Evolutionary conservation across 371 early-diverging fungal genomes (phyloP).

Genomic region (Apophysomyces sp.): DNA sequence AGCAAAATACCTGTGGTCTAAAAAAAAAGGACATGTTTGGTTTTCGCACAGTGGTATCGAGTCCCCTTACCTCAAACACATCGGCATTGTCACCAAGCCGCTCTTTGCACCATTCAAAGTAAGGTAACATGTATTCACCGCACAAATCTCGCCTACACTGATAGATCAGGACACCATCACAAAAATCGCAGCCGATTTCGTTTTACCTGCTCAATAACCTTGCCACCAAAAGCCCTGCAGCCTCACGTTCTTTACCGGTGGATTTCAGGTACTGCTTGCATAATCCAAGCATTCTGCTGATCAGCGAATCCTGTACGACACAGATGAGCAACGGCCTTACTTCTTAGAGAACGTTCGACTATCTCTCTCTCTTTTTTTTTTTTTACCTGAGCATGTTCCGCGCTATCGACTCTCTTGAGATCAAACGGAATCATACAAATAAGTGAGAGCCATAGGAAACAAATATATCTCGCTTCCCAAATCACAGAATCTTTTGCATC

Average conservation of each 20-base stretch:
- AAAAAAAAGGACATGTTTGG: background rate
- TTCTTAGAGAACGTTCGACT: too few relatives aligned
- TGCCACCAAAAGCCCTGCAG: conserved; percentile 77
- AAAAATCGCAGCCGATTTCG: background rate
- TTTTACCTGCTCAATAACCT: conserved; percentile 74
- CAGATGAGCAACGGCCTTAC: background rate
- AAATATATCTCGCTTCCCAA: conserved; percentile 81
- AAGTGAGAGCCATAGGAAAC: conserved; percentile 85
- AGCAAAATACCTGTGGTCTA: conserved; percentile 62
- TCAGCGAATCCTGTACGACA: conserved; percentile 46
- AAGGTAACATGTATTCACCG: conserved; percentile 48
- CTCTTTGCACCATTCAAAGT: conserved; percentile 59
- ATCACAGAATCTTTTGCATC: conserved; percentile 19
- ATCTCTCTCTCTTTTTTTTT: background rate
- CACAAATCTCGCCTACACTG: conserved; percentile 50
- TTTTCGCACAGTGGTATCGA: background rate
- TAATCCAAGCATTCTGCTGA: conserved; percentile 50
- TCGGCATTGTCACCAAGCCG: conserved; percentile 34
- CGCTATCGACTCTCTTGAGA: conserved; percentile 79
- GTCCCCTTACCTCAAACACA: conserved; percentile 47
- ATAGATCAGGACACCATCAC: too few relatives aligned
- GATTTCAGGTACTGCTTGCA: conserved; percentile 55
- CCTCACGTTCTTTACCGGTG: conserved; percentile 86
- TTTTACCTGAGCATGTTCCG: conserved; percentile 6
- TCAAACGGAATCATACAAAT: conserved; percentile 94